Evolutionary conservation across 2,329 filamentous ascomycete species (phyloP).

Genomic region (Claviceps africana): DNA sequence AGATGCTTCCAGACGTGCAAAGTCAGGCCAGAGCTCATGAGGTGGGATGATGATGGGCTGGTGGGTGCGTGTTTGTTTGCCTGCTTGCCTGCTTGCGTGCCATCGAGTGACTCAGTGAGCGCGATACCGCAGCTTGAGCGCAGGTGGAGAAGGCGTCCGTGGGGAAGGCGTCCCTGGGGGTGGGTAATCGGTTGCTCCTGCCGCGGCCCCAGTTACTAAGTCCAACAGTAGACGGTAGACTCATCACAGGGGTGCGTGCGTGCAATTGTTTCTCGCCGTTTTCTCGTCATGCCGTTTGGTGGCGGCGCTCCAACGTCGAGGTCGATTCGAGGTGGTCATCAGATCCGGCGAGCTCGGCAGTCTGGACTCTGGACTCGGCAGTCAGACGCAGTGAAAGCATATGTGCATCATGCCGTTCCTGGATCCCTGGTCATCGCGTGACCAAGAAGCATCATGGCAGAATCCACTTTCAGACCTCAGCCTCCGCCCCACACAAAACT

Average conservation of each 20-base stretch:
- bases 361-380: not conserved
- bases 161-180: not conserved
- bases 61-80: not conserved
- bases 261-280: not conserved
- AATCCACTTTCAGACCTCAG: not conserved
- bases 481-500: not conserved
- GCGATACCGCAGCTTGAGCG: not conserved
- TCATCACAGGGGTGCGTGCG: not conserved
- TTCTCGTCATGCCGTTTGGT: not conserved
- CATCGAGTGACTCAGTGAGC: not conserved
- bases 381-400: not conserved
- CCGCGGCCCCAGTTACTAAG: not conserved
- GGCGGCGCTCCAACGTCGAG: not conserved
- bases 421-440: not conserved
- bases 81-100: not conserved
- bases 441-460: not conserved
- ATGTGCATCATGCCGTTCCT: not conserved
- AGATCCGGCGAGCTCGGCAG: not conserved
- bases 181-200: not conserved
- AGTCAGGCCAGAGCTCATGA: not conserved
- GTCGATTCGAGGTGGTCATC: not conserved
- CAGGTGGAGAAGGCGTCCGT: not conserved
- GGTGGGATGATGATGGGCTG: not conserved
- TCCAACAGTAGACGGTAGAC: not conserved
- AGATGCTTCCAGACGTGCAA: not conserved